Base-by-base conservation (phyloP, 2,329 filamentous ascomycete species). In the Fusarium sp. region DNA sequence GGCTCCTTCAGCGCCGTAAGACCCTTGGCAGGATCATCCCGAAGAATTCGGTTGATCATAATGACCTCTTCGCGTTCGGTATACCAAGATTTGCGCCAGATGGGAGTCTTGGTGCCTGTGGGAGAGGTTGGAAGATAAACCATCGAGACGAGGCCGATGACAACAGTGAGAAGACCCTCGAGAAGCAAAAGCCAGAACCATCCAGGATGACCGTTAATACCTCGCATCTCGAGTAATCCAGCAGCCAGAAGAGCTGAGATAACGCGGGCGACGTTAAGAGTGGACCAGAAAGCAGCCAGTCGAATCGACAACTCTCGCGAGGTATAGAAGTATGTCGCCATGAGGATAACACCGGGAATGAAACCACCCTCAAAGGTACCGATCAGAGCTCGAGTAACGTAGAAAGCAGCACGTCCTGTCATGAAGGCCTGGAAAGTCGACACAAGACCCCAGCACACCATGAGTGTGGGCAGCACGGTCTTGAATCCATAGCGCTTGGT, bases 321-420 rank as follows among this genome's bases (percentile, higher is more conserved):
- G 6, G 86, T 93, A 81, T 92, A 94, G 79, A 91, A 94, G 77
- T 93, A 93, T 3, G 87, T 89, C 2, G 91, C 83, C 76, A 91
- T 92, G 3, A 91, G 81, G 52, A 91, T 87, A 13, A 85, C 86
- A 68, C 85, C 86, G 3, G 87, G 87, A 54, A 89, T 88, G 69
- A 88, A 89, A 5, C 87, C 87, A 14, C 85, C 85, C 70, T 88
- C 85, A 52, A 82, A 86, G 4, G 85, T 74, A 1, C 86, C 86
- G 18, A 89, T 83, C 16, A 88, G 72, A 5, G 86, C 81, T 2
- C 87, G 81, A 0, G 85, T 86, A 6, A 82, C 76, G 55, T 87
- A 83, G 74, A 86, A 89, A 7, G 79, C 78, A 1, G 81, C 76
- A 40, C 84, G 79, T 29, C 80, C 80, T 8, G 78, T 81, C 71